These are phyloP conservation scores for Tulasnella sp. DNA, from an alignment of 768 basidiomycete genomes.

Conservation along the genomic window DNA sequence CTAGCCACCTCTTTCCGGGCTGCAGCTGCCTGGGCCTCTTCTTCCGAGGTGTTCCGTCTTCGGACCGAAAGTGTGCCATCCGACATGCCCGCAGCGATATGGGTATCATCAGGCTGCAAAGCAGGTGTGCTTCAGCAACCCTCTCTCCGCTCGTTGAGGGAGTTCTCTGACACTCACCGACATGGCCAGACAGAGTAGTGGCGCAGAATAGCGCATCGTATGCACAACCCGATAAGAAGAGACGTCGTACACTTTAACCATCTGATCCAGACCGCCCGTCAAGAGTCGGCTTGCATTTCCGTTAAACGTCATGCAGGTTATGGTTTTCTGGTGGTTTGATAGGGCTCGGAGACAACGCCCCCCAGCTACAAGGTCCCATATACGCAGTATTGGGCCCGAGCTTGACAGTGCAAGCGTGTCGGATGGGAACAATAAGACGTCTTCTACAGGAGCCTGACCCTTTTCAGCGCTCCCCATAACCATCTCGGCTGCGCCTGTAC, in stretches of 20 bases:
- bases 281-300: conserved; percentile 70
- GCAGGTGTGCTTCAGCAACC: conserved; percentile 10
- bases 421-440: conserved; percentile 89
- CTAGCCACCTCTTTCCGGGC: conserved; percentile 45
- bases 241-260: conserved; percentile 98
- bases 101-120: conserved; percentile 86
- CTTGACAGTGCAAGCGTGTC: conserved; percentile 79
- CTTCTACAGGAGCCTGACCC: conserved; percentile 67
- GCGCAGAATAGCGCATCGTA: conserved; percentile 97
- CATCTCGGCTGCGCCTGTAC: conserved; percentile 82
- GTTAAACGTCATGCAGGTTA: conserved; percentile 84
- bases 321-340: conserved; percentile 97
- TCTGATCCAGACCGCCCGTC: conserved; percentile 89
- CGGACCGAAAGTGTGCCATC: conserved; percentile 98
- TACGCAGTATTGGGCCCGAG: conserved; percentile 86
- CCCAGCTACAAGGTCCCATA: conserved; percentile 95
- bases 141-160: not conserved
- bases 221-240: conserved; percentile 92
- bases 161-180: conserved; percentile 57
- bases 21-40: conserved; percentile 45
- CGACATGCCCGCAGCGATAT: conserved; percentile 92
- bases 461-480: conserved; percentile 52
- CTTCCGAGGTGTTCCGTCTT: conserved; percentile 71
- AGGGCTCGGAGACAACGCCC: conserved; percentile 85
- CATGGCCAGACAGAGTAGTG: conserved; percentile 81